Evolutionary conservation across 2,329 filamentous ascomycete species (phyloP).

Genomic region (Ceratocystis harringtonii): DNA sequence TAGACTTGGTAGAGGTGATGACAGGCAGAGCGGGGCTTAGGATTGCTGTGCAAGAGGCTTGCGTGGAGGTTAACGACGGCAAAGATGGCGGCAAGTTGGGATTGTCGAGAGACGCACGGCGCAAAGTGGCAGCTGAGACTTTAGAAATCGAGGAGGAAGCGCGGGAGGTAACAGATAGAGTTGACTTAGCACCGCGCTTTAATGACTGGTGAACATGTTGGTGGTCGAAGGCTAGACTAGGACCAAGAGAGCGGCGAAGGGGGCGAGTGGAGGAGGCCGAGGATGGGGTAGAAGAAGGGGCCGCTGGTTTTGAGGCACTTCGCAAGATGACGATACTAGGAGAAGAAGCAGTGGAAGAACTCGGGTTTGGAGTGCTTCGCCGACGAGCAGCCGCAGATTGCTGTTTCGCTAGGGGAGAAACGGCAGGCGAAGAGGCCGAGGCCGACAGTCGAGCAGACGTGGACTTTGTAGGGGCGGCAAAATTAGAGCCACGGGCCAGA

Average conservation of each 20-base stretch:
- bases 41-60: constrained; percentile 1
- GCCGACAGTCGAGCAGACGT: background rate
- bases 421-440: background rate
- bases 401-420: background rate
- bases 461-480: constrained; percentile 10
- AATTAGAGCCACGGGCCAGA: constrained; percentile 10
- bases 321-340: constrained; percentile 12
- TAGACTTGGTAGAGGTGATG: background rate
- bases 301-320: constrained; percentile 7
- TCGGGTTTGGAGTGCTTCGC: background rate
- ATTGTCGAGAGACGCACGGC: background rate
- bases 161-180: background rate
- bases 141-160: background rate
- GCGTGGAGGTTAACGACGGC: background rate
- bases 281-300: background rate
- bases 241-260: background rate
- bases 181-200: constrained; percentile 9
- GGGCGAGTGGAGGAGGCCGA: background rate
- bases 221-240: constrained; percentile 2
- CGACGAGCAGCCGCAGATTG: background rate
- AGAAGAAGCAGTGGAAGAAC: background rate
- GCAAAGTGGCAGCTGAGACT: background rate
- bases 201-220: constrained; percentile 12
- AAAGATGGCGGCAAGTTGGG: background rate
- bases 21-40: background rate